Base-by-base conservation (phyloP, 2,329 filamentous ascomycete species). In the Macroventuria anomochaeta region DNA sequence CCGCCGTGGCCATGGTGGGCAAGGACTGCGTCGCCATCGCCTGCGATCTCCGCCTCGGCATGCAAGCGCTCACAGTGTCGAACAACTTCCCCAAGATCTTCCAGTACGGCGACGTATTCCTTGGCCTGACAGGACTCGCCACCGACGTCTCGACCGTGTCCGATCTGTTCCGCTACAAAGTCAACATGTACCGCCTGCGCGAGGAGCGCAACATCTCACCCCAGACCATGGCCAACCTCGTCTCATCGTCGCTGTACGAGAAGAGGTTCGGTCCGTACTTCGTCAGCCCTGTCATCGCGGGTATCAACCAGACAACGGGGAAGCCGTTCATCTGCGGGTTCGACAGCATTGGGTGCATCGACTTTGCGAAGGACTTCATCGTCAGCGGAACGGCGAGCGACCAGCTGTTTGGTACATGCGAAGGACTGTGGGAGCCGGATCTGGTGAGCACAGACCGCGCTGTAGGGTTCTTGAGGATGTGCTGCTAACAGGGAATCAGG, bases 61-160 rank as follows among this genome's bases (percentile, higher is more conserved):
- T 97, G 74, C 95, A 99, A 81, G 85, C 95, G 73, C 85, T 99
- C 74, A 99, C 95, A 60, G 90, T 99, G 55, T 97, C 92, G 77
- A 99, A 99, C 88, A 95, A 97, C 88, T 97, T 97, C 84, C 95
- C 95, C 81, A 99, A 99, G 84, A 91, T 99, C 83, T 97, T 97
- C 87, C 87, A 89, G 78, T 97, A 96, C 84, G 92, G 91, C 64
- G 91, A 93, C 73, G 91, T 95, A 69, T 97, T 96, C 79, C 89
- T 99, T 29, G 95, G 95, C 51, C 87, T 99, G 57, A 97, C 95
- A 4, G 95, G 95, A 50, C 90, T 99, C 44, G 95, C 95, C 57
- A 99, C 95, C 68, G 95, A 99, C 76, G 92, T 99, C 62, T 86
- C 85, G 62, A 97, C 93, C 67, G 93, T 99, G 66, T 90, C 88